These are phyloP conservation scores for Millerozyma miso DNA, from an alignment of 805 yeast species.

Conservation along the genomic window DNA sequence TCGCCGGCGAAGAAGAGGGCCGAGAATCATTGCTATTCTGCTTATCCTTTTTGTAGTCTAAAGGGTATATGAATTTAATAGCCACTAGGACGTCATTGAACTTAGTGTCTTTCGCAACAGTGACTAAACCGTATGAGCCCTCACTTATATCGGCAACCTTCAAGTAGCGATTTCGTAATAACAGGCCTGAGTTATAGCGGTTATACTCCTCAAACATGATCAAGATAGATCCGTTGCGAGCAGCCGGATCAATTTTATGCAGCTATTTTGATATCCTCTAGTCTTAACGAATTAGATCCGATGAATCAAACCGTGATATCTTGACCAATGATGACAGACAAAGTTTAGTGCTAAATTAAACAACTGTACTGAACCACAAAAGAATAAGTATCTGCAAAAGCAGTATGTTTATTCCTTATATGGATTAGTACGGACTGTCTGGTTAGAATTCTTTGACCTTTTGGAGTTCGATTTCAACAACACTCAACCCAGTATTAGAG, in stretches of 20 bases:
- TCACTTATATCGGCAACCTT: conserved; percentile 76
- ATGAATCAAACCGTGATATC: too few species aligned
- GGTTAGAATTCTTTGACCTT: neutral
- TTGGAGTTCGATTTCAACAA: neutral
- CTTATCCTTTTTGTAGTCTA: conserved; percentile 32
- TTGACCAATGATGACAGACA: neutral
- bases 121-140: conserved; percentile 91
- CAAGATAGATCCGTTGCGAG: too few species aligned
- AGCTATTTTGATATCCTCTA: too few species aligned
- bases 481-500: neutral
- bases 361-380: neutral
- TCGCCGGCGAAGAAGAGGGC: conserved; percentile 35
- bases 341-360: neutral
- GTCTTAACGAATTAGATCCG: too few species aligned
- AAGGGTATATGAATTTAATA: conserved; percentile 73
- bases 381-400: neutral
- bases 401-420: neutral
- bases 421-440: neutral
- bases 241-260: too few species aligned
- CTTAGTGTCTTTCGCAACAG: conserved; percentile 72
- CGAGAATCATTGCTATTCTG: conserved; percentile 14
- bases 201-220: conserved; percentile 37
- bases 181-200: conserved; percentile 33
- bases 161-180: conserved; percentile 59
- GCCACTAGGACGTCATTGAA: conserved; percentile 58